A percentile compares a stretch with the other conserved stretches of the same genome.
Evolutionary conservation across 129 eudicot genomes (phyloP).

Genomic region (Artemisia argyi): DNA sequence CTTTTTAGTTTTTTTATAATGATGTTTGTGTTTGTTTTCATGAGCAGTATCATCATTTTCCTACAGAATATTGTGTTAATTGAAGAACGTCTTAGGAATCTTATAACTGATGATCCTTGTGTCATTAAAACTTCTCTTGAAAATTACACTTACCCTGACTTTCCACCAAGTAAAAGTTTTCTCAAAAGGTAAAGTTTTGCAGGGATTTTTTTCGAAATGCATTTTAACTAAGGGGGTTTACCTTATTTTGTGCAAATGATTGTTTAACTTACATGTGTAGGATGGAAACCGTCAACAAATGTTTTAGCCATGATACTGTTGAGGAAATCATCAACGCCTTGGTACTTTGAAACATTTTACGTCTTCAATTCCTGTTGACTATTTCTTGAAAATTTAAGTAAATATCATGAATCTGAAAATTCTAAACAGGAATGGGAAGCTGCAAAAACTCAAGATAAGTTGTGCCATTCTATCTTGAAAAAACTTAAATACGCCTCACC

Average conservation of each 20-base stretch:
- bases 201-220: not conserved
- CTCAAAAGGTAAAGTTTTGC: slow-evolving; percentile 2
- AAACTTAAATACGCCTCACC: slow-evolving; percentile 72
- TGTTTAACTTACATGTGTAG: slow-evolving; percentile 21
- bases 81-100: slow-evolving; percentile 55
- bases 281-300: slow-evolving; percentile 60
- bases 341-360: slow-evolving; percentile 37
- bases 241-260: not conserved
- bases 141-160: slow-evolving; percentile 41
- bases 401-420: not conserved
- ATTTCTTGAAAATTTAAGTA: not conserved
- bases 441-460: slow-evolving; percentile 52
- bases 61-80: slow-evolving; percentile 60
- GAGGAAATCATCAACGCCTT: slow-evolving; percentile 83
- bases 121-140: slow-evolving; percentile 54
- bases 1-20: not conserved
- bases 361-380: not conserved
- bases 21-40: not conserved
- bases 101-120: slow-evolving; percentile 67
- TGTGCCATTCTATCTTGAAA: slow-evolving; percentile 62
- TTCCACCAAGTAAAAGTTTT: slow-evolving; percentile 48
- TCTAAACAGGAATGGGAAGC: slow-evolving; percentile 67
- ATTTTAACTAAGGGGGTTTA: not conserved
- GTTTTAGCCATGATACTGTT: slow-evolving; percentile 81
- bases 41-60: not conserved